These are phyloP conservation scores for Metschnikowia colocasiae DNA, from an alignment of 805 yeast genomes.

Conservation along the genomic window DNA sequence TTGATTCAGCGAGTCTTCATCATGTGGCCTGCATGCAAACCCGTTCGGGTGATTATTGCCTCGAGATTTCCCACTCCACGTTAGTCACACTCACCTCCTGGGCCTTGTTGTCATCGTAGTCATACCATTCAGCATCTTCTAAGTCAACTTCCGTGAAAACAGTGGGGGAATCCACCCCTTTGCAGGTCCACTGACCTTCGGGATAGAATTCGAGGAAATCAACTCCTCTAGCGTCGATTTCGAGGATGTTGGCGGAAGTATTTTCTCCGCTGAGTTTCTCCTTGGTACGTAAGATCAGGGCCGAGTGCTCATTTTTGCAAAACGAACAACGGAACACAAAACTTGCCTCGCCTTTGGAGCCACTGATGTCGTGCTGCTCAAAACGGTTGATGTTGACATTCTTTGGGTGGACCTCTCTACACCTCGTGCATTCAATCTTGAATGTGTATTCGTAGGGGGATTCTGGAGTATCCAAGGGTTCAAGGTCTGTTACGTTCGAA, in stretches of 20 bases:
- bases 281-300: conserved; percentile 30
- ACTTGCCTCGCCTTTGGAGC: conserved; percentile 79
- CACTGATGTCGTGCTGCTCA: conserved; percentile 62
- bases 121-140: conserved; percentile 87
- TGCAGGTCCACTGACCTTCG: conserved; percentile 56
- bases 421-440: conserved; percentile 67
- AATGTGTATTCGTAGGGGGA: conserved; percentile 75
- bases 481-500: conserved; percentile 51
- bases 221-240: conserved; percentile 83
- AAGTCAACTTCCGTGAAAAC: conserved; percentile 64
- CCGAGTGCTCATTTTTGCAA: conserved; percentile 48
- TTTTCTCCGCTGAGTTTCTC: conserved; percentile 37
- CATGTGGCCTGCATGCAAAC: too few species aligned
- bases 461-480: conserved; percentile 56
- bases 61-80: conserved; percentile 58
- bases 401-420: conserved; percentile 75
- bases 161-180: conserved; percentile 49
- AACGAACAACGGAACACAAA: conserved; percentile 72
- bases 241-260: conserved; percentile 47
- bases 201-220: conserved; percentile 69
- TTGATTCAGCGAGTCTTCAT: too few species aligned
- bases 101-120: conserved; percentile 82
- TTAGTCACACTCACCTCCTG: conserved; percentile 81
- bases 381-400: conserved; percentile 63
- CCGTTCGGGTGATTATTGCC: conserved; percentile 9